Evolutionary conservation across 495 filamentous ascomycete species (phyloP), one percentile per base, ranked within the genome.

Genomic region (Penicillium goetzii): DNA sequence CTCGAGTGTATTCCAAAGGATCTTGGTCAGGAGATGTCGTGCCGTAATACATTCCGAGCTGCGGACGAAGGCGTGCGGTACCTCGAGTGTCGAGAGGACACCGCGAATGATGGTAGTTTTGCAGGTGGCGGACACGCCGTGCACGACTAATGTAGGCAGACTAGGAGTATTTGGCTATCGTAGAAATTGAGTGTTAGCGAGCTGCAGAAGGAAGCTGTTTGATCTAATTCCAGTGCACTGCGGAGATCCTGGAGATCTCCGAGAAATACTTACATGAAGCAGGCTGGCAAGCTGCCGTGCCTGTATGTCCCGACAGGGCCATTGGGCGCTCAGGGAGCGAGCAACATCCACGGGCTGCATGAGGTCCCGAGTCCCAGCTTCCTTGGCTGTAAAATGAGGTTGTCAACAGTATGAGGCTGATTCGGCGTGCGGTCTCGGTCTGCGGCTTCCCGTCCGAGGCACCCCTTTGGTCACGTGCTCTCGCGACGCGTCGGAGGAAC

Each of bases 51-150:
- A 97, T 81, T 98, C 94, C 56, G 84, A 77, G 38, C 88, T 93
- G 61, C 86, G 88, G 54, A 97, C 79, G 60, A 97, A 85, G 34
- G 90, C 88, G 68, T 90, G 88, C 41, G 80, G 81, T 26, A 89
- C 74, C 43, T 75, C 60, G 26, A 85, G 78, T 4, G 71, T 66
- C 28, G 84, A 69, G 3, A 97, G 84, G 19, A 95, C 79, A 10
- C 82, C 79, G 45, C 80, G 78, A 25, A 90, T 78, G 53, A 97
- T 85, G 55, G 85, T 83, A 28, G 85, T 90, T 77, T 97, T 98
- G 63, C 95, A 96, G 0, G 94, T 97, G n/a, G 92, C 88, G 64
- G 92, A 88, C n/a, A 92, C 86, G 21, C 95, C 95, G 68, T 98
- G 86, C 50, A 95, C 74, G 7, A 97, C 86, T 3, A 98, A 66